These are phyloP conservation scores for Plasmodium sp. DNA, from an alignment of 169 alveolate genomes.

Conservation along the genomic window DNA sequence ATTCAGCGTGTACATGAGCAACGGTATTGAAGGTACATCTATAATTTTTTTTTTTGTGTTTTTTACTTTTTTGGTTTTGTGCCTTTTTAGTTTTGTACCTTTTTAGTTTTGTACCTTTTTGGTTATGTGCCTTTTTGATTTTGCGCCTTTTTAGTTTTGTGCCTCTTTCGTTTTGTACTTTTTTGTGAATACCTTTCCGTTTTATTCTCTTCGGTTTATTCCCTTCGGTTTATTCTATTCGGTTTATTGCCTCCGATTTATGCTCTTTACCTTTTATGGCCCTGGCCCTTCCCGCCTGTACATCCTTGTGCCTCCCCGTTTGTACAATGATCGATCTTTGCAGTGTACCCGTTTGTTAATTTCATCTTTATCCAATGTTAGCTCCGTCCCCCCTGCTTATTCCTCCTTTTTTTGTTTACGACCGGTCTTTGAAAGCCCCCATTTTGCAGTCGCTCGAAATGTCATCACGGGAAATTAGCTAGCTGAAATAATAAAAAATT, in stretches of 20 bases:
- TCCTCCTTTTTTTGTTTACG: not conserved
- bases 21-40: not conserved
- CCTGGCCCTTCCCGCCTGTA: not conserved
- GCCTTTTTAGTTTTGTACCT: not conserved
- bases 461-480: not conserved
- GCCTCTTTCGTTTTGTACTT: not conserved
- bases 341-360: not conserved
- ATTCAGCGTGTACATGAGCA: not conserved
- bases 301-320: not conserved
- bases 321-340: not conserved
- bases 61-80: not conserved
- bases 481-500: not conserved
- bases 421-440: not conserved
- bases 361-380: not conserved
- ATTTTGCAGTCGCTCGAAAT: not conserved
- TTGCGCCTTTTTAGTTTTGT: too few relatives aligned
- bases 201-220: too few relatives aligned
- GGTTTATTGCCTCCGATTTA: not conserved
- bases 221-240: not conserved
- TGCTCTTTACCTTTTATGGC: not conserved
- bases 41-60: too few relatives aligned
- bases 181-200: not conserved
- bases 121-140: not conserved
- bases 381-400: not conserved
- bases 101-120: not conserved